Percentiles rank a stretch among this genome's conserved stretches.
These are phyloP conservation scores for Crithidia thermophila DNA, from an alignment of 208 protist genomes.

Conservation along the genomic window DNA sequence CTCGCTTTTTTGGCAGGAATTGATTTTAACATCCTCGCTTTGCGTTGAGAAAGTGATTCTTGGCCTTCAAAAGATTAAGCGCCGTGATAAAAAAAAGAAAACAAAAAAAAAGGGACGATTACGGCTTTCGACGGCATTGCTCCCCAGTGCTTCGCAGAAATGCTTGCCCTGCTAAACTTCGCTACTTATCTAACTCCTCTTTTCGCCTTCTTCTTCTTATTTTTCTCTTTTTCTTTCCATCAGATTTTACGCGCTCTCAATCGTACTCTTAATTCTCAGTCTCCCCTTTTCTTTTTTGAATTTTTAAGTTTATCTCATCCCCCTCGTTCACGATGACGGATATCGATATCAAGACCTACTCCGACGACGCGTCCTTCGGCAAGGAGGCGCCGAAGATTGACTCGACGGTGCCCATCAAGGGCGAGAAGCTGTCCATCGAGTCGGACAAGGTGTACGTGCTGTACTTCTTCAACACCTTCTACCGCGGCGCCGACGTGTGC, in stretches of 20 bases:
- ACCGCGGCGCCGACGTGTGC: conserved; percentile 86
- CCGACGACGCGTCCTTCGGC: conserved; percentile 77
- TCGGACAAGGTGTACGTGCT: conserved; percentile 80
- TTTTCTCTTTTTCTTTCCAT: not conserved
- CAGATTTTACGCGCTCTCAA: not conserved
- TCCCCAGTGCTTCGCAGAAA: not conserved
- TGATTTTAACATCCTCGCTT: no score
- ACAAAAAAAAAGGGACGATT: no score
- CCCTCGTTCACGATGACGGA: conserved; percentile 53
- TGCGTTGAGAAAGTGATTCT: no score
- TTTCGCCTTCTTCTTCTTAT: conserved; percentile 4
- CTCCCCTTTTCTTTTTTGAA: not conserved
- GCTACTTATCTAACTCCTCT: not conserved
- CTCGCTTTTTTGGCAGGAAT: no score
- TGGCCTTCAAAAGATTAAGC: no score
- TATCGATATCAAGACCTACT: conserved; percentile 90
- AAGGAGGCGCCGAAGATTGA: conserved; percentile 69
- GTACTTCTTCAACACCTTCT: conserved; percentile 94
- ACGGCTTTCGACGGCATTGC: no score
- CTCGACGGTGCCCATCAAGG: conserved; percentile 70
- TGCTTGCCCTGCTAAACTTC: not conserved
- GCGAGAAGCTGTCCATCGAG: conserved; percentile 60
- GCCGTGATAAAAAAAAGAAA: no score
- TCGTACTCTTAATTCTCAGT: not conserved
- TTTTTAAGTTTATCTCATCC: no score